Evolutionary conservation across 768 basidiomycete species (phyloP), one percentile per base, ranked within the genome.

Genomic region (Boletus patriciae): DNA sequence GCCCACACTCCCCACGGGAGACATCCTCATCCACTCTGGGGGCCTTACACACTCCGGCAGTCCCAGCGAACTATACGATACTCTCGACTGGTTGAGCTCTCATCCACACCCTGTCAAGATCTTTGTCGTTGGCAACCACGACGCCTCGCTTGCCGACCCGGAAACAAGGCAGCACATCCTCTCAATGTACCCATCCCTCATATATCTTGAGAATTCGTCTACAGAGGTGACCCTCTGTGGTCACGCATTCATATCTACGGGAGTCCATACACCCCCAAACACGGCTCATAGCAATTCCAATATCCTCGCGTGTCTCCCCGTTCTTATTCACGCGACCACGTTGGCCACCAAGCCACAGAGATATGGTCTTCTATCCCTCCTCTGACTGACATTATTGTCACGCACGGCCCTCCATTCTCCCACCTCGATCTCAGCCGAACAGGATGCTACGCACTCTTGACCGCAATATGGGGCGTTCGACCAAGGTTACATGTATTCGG

Each of bases 111-210:
- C 58, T 5, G 6, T n/a, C 45, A 59, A 59, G 19, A 36, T 59
- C 9, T 50, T 57, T 12, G 12, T 59, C 33, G 58, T 54, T 6
- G 58, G 58, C 44, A 59, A 59, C 54, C 58, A 59, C 29, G 49
- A 59, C 40, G 38, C 43, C 38, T 33, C 49, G 16, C 49, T 57
- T 8, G 55, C 58, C 27, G 37, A 46, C 38, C 48, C 40, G 3
- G 48, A 46, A 15, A 57, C 58, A 8, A 19, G 45, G 16, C 33
- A 27, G 29, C 19, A 36, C 19, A 23, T 51, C 16, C 57, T 56
- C n/a, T 45, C 57, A 2, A 12, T 6, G 11, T 40, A 42, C 19
- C 54, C 58, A n/a, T 46, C 48, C 4, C 58, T 59, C 44, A 37
- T n/a, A 18, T 59, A 59, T 43, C 57, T 58, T 29, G 57, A 58